A percentile compares a stretch with the other conserved stretches of the same genome.
phyloP scores from a whole-genome alignment of 1,139 yeast species.

The Magnusiomyces suaveolens region DNA sequence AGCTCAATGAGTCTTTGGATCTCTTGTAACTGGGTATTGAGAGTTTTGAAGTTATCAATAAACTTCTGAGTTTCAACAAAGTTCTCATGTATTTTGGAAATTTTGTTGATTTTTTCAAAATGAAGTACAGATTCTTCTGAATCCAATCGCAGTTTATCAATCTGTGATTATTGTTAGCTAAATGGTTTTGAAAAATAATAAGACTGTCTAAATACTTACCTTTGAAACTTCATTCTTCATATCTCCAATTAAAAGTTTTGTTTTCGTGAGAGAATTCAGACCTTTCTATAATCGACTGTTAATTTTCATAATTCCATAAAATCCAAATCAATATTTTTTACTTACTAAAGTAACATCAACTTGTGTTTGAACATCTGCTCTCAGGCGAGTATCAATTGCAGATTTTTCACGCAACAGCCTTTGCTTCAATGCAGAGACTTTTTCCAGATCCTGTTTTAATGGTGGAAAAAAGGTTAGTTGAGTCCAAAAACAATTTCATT shows the following conservation, averaged over 20 bases:
- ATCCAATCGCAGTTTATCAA: slow-evolving; percentile 24
- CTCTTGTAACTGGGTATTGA: slow-evolving; percentile 42
- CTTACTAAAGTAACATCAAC: slow-evolving; percentile 41
- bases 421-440: slow-evolving; percentile 45
- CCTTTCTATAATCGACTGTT: slow-evolving; percentile 20
- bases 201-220: slow-evolving; percentile 9
- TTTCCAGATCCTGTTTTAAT: slow-evolving; percentile 44
- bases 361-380: slow-evolving; percentile 53
- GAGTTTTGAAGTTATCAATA: slow-evolving; percentile 51
- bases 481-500: neutral
- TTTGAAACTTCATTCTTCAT: slow-evolving; percentile 28
- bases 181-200: slow-evolving; percentile 13
- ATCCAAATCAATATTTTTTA: neutral
- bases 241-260: slow-evolving; percentile 25
- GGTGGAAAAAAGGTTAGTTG: no score
- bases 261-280: slow-evolving; percentile 25
- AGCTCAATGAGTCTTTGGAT: slow-evolving; percentile 49
- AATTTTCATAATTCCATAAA: neutral
- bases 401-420: slow-evolving; percentile 62
- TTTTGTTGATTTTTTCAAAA: slow-evolving; percentile 49
- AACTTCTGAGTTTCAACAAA: slow-evolving; percentile 61
- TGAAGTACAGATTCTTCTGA: slow-evolving; percentile 35
- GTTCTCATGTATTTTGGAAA: slow-evolving; percentile 62
- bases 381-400: slow-evolving; percentile 60
- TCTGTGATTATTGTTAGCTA: slow-evolving; percentile 2